These are phyloP conservation scores for Ajuga reptans DNA, from an alignment of 305 asterid species.

Conservation along the genomic window DNA sequence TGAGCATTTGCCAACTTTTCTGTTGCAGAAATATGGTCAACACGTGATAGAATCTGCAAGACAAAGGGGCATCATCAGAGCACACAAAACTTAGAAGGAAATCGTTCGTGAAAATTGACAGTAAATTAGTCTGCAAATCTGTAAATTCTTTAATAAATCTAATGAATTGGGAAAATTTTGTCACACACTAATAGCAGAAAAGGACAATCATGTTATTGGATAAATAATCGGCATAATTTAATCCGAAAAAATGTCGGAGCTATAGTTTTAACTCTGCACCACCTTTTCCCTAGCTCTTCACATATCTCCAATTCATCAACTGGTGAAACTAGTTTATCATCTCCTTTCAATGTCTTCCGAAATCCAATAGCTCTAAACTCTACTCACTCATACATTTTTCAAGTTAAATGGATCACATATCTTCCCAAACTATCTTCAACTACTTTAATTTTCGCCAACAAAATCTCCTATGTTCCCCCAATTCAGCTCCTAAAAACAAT, in stretches of 20 bases:
- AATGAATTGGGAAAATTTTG: not conserved
- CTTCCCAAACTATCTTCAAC: not conserved
- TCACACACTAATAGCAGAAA: not conserved
- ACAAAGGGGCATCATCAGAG: slow-evolving; percentile 15
- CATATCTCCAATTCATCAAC: not conserved
- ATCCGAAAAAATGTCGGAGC: not conserved
- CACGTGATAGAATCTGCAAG: slow-evolving; percentile 49
- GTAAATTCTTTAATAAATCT: not conserved
- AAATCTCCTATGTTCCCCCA: not conserved
- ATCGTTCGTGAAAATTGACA: not conserved
- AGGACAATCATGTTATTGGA: not conserved
- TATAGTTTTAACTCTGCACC: not conserved
- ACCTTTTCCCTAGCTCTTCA: not conserved
- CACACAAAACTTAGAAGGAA: not conserved
- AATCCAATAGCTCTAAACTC: not conserved
- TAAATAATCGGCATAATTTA: not conserved
- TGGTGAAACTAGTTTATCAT: not conserved
- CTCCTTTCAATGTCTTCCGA: not conserved
- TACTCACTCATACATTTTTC: not conserved
- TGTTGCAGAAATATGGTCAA: slow-evolving; percentile 39
- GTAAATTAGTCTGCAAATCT: not conserved
- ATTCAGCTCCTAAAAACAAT: not conserved
- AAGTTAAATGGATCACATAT: not conserved
- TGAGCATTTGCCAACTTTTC: slow-evolving; percentile 39
- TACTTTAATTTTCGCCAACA: not conserved